Evolutionary conservation across 1,284 basidiomycete genomes (phyloP).

Genomic region (Cutaneotrichosporon arboriforme): DNA sequence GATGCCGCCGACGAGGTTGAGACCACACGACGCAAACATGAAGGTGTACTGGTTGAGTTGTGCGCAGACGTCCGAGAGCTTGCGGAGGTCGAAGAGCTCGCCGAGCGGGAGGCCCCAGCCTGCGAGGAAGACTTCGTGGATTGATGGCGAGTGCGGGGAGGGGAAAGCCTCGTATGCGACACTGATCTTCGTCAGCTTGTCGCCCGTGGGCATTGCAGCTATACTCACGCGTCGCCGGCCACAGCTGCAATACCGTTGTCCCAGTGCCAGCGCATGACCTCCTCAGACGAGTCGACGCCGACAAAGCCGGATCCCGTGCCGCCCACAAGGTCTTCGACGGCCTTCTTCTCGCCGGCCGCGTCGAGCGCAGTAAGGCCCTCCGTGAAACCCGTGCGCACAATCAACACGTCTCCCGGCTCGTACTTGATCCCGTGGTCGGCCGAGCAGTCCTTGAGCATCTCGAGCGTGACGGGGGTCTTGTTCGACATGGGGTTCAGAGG

Average conservation of each 20-base stretch:
- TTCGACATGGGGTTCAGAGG: slow-evolving; percentile 35
- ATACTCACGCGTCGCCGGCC: slow-evolving; percentile 41
- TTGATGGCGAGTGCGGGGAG: neutral
- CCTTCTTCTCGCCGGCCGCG: neutral
- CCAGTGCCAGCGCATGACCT: slow-evolving; percentile 47
- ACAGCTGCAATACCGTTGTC: slow-evolving; percentile 50
- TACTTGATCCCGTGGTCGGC: slow-evolving; percentile 33
- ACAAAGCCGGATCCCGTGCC: neutral
- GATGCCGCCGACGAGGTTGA: slow-evolving; percentile 48
- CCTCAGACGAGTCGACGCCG: slow-evolving; percentile 37
- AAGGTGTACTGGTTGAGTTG: slow-evolving; percentile 45
- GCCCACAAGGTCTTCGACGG: too few species aligned
- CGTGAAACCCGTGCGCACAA: slow-evolving; percentile 47
- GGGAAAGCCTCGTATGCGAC: slow-evolving; percentile 35
- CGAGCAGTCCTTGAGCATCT: slow-evolving; percentile 18
- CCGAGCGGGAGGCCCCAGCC: slow-evolving; percentile 46
- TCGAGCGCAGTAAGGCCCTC: slow-evolving; percentile 28
- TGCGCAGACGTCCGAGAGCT: slow-evolving; percentile 39
- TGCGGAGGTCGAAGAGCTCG: slow-evolving; percentile 49
- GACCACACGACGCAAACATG: slow-evolving; percentile 46
- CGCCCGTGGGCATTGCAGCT: slow-evolving; percentile 1
- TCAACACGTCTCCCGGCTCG: slow-evolving; percentile 38
- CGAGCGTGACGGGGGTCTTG: slow-evolving; percentile 27
- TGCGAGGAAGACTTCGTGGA: slow-evolving; percentile 35
- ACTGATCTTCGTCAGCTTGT: neutral